Percentiles rank a stretch among this genome's conserved stretches.
Evolutionary conservation across 306 rosid genomes (phyloP).

Genomic region (Malus asiatica): DNA sequence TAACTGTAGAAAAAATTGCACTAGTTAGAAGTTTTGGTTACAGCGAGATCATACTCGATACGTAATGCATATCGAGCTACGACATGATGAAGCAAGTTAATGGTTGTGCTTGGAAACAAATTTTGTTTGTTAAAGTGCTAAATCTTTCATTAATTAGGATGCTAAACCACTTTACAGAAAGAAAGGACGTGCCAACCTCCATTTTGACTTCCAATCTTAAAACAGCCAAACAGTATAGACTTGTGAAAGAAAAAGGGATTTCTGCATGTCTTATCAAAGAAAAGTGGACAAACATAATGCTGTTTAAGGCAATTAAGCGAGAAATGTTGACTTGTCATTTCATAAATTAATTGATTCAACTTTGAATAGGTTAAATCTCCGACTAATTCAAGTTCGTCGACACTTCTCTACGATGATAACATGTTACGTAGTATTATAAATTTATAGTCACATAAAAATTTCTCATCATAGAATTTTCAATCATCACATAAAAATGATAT

Average conservation of each 20-base stretch:
- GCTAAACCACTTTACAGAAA: slow-evolving; percentile 22
- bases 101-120: not conserved
- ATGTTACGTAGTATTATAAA: not conserved
- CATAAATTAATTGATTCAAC: not conserved
- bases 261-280: not conserved
- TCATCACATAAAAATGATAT: no score
- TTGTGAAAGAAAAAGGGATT: not conserved
- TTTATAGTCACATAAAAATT: no score
- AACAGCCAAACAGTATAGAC: slow-evolving; percentile 7
- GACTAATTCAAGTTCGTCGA: not conserved
- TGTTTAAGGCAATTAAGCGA: not conserved
- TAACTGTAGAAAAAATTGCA: not conserved
- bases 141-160: not conserved
- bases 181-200: slow-evolving; percentile 42
- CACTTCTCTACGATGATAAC: no score
- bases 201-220: slow-evolving; percentile 22
- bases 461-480: no score
- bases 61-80: not conserved
- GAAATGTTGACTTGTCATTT: not conserved
- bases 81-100: not conserved
- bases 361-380: not conserved
- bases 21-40: not conserved
- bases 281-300: not conserved
- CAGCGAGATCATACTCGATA: not conserved
- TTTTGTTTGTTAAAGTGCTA: not conserved